Evolutionary conservation across 192 early-diverging fungal genomes (phyloP), one percentile per base, ranked within the genome.

Genomic region (Entomortierella lignicola): DNA sequence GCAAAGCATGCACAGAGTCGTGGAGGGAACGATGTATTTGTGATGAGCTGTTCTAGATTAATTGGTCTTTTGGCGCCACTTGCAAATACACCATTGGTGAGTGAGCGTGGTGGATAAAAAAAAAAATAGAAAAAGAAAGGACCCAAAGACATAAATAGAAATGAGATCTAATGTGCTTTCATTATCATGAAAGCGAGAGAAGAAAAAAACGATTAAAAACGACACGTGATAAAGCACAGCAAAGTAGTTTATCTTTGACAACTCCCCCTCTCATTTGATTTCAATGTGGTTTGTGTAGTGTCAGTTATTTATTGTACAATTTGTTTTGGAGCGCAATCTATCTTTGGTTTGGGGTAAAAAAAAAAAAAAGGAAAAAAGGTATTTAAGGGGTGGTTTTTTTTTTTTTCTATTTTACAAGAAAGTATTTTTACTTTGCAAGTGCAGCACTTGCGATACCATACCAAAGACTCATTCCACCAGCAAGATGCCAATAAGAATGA

Each of bases 1-100:
- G 73, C 73, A 2, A 77, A 77, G 55, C 73, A 77, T 58, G 73
- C 73, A n/a, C 73, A 77, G 55, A 77, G 73, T 27, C 66, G 73
- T 20, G 73, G 73, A 29, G 73, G 73, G 0, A 77, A 77, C 53
- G 73, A 77, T 47, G 73, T 77, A 8, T 77, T 77, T 77, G 73
- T 77, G 21, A 77, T 77, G 73, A 77, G 73, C 42, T 77, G 73
- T 21, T 77, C 73, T 20, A 27, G 73, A 11, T 39, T 77, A 25
- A 77, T 77, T 32, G 61, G 65, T 20, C 44, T 77, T 21, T 42
- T 77, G 43, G 73, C 73, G 0, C 73, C 73, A 3, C 41, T 77
- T n/a, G 73, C 73, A 20, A 77, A 77, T 30, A 77, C 73, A 5
- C 73, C 73, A 17, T 50, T 77, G 15, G 73, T 77, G 25, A 77